Evolutionary conservation across 805 yeast genomes (phyloP).

Genomic region (Wickerhamomyces sydowiorum): DNA sequence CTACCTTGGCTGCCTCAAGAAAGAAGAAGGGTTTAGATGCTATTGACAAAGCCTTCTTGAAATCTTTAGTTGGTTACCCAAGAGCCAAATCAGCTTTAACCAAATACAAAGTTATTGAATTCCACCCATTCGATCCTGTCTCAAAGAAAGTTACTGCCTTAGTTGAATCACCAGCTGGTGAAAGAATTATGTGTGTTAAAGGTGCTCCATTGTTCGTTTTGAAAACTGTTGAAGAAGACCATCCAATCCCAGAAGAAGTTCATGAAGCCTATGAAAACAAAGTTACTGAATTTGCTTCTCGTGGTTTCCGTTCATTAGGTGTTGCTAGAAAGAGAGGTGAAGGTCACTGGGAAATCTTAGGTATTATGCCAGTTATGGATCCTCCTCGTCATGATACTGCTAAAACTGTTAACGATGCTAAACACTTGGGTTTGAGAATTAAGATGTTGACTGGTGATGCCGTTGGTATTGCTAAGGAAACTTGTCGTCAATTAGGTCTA

Average conservation of each 20-base stretch:
- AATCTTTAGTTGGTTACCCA: conserved; percentile 83
- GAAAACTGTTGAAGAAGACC: conserved; percentile 95
- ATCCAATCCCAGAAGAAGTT: conserved; percentile 90
- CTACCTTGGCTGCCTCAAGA: conserved; percentile 96
- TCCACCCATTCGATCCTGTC: conserved; percentile 97
- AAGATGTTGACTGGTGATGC: conserved; percentile 99
- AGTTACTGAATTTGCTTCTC: conserved; percentile 95
- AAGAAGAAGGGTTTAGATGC: conserved; percentile 98
- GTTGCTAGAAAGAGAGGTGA: conserved; percentile 98
- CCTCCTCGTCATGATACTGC: conserved; percentile 99
- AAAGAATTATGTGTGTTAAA: conserved; percentile 91
- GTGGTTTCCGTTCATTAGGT: conserved; percentile 98
- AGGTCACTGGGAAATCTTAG: conserved; percentile 96
- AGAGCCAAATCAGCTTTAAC: conserved; percentile 88
- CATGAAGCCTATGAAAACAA: conserved; percentile 94
- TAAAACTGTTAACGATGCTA: conserved; percentile 87
- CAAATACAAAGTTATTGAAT: conserved; percentile 90
- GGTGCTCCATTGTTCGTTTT: conserved; percentile 98
- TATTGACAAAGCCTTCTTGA: conserved; percentile 93
- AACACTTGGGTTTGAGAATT: conserved; percentile 85
- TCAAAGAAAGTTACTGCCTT: conserved; percentile 93
- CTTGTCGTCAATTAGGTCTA: conserved; percentile 95
- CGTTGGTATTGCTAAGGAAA: conserved; percentile 97
- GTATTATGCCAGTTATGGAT: conserved; percentile 98
- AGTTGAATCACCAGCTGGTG: conserved; percentile 95